Conservation (phyloP, 1,284 basidiomycete species). For the Rhodotorula glutinis region DNA sequence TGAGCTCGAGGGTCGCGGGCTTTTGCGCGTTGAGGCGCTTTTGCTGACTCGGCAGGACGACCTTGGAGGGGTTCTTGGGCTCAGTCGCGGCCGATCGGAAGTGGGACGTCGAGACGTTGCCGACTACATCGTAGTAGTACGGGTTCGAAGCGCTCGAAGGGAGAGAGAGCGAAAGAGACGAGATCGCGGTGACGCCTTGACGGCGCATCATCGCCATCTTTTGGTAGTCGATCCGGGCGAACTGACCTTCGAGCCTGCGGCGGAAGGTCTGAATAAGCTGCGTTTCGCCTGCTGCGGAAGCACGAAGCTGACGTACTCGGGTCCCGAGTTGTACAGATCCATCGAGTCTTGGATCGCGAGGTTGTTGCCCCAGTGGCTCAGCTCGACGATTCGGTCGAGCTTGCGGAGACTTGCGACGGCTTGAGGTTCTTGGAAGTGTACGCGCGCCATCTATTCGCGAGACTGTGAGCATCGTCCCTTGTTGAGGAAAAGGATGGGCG, state of each 20-base stretch:
- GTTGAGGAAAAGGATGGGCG: too few relatives aligned
- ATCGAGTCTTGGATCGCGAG: constrained; percentile 89
- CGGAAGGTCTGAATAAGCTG: too few relatives aligned
- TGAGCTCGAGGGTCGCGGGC: constrained; percentile 69
- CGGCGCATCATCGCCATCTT: constrained; percentile 64
- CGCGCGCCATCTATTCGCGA: constrained; percentile 55
- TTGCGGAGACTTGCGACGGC: constrained; percentile 73
- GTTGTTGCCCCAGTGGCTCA: constrained; percentile 96
- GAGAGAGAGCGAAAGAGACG: constrained; percentile 67
- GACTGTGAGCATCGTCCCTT: background rate
- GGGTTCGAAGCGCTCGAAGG: constrained; percentile 74
- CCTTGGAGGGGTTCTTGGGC: background rate
- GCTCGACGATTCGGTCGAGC: constrained; percentile 74
- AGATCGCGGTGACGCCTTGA: constrained; percentile 52
- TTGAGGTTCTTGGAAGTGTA: constrained; percentile 77
- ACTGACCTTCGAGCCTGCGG: constrained; percentile 83
- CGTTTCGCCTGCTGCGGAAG: too few relatives aligned
- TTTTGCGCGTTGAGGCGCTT: constrained; percentile 52
- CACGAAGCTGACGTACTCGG: constrained; percentile 76
- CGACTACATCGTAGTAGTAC: constrained; percentile 86
- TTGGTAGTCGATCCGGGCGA: constrained; percentile 87
- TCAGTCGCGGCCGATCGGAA: constrained; percentile 55
- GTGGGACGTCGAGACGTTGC: constrained; percentile 93
- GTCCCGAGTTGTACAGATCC: constrained; percentile 78
- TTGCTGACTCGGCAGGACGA: constrained; percentile 22